Base-by-base conservation (phyloP, 176 grass and related monocot genomes). In the Triticum dicoccoides region DNA sequence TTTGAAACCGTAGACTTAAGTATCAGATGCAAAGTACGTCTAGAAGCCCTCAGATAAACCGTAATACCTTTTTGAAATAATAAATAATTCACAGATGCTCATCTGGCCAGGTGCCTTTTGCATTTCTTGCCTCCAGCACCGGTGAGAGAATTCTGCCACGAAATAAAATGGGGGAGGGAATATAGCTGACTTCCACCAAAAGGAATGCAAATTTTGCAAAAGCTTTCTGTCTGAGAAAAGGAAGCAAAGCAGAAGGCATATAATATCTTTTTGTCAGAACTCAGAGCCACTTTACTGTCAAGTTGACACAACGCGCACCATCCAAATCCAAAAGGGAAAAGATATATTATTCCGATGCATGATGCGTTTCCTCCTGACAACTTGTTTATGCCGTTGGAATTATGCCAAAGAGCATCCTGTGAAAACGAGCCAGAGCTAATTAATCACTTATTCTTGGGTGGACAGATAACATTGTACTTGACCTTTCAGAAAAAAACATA, bases 181-280 rank as follows among this genome's bases (percentile, higher is more conserved):
- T 80, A 74, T 87, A 58, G 65, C 49, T 87, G 76, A 87, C 80
- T 84, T 76, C 68, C 71, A 87, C 75, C 80, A 80, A 47, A 47
- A 47, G 44, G 44, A 47, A 47, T 34, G 68, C 68, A 91, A 81
- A 61, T 62, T 87, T 87, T 91, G 81, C 67, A 80, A 91, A 91
- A 91, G 81, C 76, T 87, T 91, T 84, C 85, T 90, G 85, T 91
- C 85, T 62, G 80, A 87, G 81, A 84, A 69, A 84, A 80, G 85
- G 89, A 84, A 72, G 85, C 85, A 87, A 80, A 76, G 21, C 33
- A 49, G 80, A 49, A 83, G 65, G 73, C 84, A 87, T 73, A 78
- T 45, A 44, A 5, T 83, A 79, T 86, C 79, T 78, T 71, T 72
- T 59, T 54, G 66, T 66, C 66, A 74, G 65, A 42, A 25, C 61